A percentile compares a stretch with the other conserved stretches of the same genome.
Conservation (phyloP, 2,329 filamentous ascomycete genomes). For the Akanthomyces uredinophilus region DNA sequence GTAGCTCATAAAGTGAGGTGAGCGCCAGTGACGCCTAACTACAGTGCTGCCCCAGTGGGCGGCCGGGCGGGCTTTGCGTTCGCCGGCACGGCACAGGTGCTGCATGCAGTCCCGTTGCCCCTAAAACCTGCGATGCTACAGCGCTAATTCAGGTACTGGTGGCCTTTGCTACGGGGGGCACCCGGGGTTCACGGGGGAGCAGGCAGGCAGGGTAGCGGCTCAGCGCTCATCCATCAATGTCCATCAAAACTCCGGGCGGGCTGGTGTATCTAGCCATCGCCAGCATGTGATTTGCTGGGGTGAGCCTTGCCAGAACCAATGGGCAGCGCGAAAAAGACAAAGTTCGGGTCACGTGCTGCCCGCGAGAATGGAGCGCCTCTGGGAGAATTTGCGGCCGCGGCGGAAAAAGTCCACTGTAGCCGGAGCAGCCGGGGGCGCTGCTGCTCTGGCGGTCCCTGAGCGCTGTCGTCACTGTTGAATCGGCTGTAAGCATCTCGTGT, state of each 20-base stretch:
- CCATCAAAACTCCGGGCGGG: neutral
- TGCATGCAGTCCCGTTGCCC: neutral
- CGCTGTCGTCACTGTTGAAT: neutral
- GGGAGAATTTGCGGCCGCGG: neutral
- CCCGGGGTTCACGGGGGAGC: too few species aligned
- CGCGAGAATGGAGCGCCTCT: neutral
- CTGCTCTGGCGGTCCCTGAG: too few species aligned
- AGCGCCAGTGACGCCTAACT: conserved; percentile 2
- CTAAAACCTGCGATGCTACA: neutral
- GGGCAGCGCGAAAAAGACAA: neutral
- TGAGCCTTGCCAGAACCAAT: neutral
- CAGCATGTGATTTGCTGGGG: conserved; percentile 30
- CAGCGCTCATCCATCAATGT: neutral
- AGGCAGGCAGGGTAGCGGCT: too few species aligned
- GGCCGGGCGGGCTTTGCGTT: neutral
- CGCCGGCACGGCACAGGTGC: neutral
- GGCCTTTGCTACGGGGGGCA: neutral
- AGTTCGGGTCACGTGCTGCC: neutral
- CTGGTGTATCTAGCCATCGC: conserved; percentile 1
- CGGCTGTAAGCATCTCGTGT: neutral
- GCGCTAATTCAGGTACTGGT: neutral
- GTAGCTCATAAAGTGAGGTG: neutral
- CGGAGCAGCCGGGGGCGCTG: neutral
- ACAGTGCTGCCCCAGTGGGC: neutral
- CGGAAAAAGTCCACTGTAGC: conserved; percentile 1